Percentiles rank a stretch among this genome's conserved stretches.
These are phyloP conservation scores for Afroboletus lepidellus DNA, from an alignment of 1,284 basidiomycete species.

Conservation along the genomic window DNA sequence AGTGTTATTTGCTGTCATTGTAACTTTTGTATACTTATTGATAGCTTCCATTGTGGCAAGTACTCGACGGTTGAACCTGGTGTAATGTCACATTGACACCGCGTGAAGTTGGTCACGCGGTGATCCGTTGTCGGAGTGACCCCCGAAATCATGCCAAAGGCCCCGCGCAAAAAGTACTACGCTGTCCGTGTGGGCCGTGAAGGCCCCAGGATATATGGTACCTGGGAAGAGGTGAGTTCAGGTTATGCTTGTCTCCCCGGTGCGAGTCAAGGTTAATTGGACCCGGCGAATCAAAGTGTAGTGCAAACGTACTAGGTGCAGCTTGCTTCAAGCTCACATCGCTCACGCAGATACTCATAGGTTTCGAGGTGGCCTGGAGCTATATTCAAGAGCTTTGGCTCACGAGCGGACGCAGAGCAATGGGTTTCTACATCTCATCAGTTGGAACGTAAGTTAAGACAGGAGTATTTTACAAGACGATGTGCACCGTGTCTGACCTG, in stretches of 20 bases:
- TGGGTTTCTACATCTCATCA: slow-evolving; percentile 38
- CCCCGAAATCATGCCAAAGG: slow-evolving; percentile 36
- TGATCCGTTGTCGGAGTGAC: too few relatives aligned
- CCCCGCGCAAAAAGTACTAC: slow-evolving; percentile 48
- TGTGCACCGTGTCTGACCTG: background rate
- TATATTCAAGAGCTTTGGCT: slow-evolving; percentile 48
- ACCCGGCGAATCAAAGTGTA: slow-evolving; percentile 40
- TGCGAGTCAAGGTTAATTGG: background rate
- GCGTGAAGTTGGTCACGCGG: too few relatives aligned
- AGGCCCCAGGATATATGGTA: slow-evolving; percentile 51
- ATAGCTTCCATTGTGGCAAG: too few relatives aligned
- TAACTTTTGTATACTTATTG: slow-evolving; percentile 2
- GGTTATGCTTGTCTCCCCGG: background rate
- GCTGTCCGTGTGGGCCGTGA: slow-evolving; percentile 54
- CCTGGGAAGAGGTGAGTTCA: slow-evolving; percentile 52
- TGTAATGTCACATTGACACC: too few relatives aligned
- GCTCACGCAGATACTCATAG: slow-evolving; percentile 30
- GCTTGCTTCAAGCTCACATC: background rate
- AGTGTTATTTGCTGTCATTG: slow-evolving; percentile 4
- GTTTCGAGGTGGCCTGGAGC: slow-evolving; percentile 48
- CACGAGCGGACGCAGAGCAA: slow-evolving; percentile 41
- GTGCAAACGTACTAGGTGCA: slow-evolving; percentile 33
- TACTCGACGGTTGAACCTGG: too few relatives aligned
- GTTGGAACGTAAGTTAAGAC: slow-evolving; percentile 19
- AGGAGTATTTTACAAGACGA: background rate